Base-by-base conservation (phyloP, 2,329 filamentous ascomycete species). In the Dryadomyces sulphureus region DNA sequence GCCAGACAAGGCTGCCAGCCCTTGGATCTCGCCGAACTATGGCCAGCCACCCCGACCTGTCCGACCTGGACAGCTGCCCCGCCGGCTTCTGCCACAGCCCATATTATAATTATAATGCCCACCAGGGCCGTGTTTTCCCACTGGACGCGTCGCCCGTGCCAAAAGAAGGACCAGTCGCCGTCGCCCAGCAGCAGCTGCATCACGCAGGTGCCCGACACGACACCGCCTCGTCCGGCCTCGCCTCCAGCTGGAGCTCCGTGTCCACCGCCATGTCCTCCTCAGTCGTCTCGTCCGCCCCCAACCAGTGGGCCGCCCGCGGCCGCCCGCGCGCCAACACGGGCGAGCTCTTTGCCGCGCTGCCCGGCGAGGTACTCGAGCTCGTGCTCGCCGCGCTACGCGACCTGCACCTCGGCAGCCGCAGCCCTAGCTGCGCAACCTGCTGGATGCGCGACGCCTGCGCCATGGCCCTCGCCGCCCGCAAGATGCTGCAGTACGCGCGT, bases 381-480 rank as follows among this genome's bases (percentile, higher is more conserved):
- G 71, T 80, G n/a, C 54, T 80, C 30, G 65, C 65, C 35, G 66
- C 71, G 45, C 59, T 81, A 17, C 72, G 67, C 54, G 60, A 64
- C 34, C 56, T 67, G 14, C 77, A 81, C 54, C 55, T 79, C 12
- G 59, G 57, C 7, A 55, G 59, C 14, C 60, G 61, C 3, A 72
- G 67, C 51, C 59, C 61, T 30, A 77, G 74, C 57, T 81, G 77
- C 55, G 68, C 75, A 16, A 80, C 77, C 17, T 81, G 77, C 57
- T 79, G 73, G 72, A 77, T 78, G 73, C 66, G 77, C 42, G 76
- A 81, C 53, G 60, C 71, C 25, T 72, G 68, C 52, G 68, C 66
- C 38, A 56, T 79, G 36, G 65, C 69, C 11, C 47, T 75, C 11
- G 63, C 66, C 34, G 71, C 68, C 16, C 67, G 65, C 50, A 76